Conservation (phyloP, 2,329 filamentous ascomycete species). For the Phaeosphaeriaceae sp. region DNA sequence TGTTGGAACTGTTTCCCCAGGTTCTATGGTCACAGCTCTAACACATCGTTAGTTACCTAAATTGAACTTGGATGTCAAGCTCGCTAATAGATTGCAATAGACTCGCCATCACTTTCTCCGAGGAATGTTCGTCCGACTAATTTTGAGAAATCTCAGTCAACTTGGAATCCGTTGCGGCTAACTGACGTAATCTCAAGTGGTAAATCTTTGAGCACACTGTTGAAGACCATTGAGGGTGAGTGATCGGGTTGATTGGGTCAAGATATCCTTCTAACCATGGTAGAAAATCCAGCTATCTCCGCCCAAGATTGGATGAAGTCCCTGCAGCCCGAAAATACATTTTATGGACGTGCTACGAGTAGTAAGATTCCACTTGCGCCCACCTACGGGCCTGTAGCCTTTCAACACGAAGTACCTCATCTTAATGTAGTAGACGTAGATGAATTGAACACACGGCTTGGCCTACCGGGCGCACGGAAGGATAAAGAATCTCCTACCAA, state of each 20-base stretch:
- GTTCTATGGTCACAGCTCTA: too few species aligned
- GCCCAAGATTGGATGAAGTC: neutral
- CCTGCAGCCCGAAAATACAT: neutral
- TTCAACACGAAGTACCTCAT: neutral
- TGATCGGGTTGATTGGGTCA: neutral
- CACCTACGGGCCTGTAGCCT: neutral
- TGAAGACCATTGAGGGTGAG: conserved; percentile 1
- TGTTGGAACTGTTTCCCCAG: too few species aligned
- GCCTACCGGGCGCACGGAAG: conserved; percentile 13
- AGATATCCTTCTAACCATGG: neutral
- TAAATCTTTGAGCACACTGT: conserved; percentile 1
- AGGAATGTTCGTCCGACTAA: neutral
- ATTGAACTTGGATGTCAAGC: neutral
- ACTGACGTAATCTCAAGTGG: neutral
- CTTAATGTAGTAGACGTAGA: conserved; percentile 16
- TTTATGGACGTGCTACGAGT: neutral
- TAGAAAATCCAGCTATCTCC: neutral
- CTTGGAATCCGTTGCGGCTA: neutral
- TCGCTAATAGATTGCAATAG: conserved; percentile 5
- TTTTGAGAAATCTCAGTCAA: neutral
- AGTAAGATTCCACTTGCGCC: neutral
- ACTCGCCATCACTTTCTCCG: conserved; percentile 8
- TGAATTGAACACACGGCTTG: conserved; percentile 23
- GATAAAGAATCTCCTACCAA: neutral
- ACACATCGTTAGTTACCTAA: too few species aligned